These are phyloP conservation scores for Pseudogymnoascus sp. DNA, from an alignment of 2,329 filamentous ascomycete genomes.

Conservation along the genomic window DNA sequence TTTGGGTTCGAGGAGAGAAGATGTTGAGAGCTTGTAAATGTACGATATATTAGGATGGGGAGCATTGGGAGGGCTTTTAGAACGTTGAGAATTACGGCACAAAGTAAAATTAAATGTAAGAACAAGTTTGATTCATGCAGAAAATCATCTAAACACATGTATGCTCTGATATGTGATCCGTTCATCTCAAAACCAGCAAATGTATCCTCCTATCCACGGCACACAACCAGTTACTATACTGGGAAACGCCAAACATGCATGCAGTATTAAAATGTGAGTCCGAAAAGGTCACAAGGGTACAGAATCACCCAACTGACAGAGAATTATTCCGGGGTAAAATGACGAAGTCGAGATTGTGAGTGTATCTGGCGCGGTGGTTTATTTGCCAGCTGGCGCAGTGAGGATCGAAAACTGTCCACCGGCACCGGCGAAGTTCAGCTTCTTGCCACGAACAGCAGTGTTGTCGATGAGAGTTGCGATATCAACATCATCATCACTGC, in stretches of 20 bases:
- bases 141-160: neutral
- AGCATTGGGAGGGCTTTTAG: neutral
- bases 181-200: neutral
- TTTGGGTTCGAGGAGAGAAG: neutral
- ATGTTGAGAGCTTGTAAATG: neutral
- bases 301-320: neutral
- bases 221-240: constrained; percentile 5
- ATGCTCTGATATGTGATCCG: neutral
- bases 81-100: constrained; percentile 5
- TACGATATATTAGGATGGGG: constrained; percentile 5
- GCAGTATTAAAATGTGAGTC: neutral
- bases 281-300: neutral
- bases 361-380: neutral
- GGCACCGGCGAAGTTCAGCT: constrained; percentile 70
- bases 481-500: constrained; percentile 69
- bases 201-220: constrained; percentile 1
- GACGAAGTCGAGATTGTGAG: neutral
- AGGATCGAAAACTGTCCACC: constrained; percentile 76
- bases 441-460: constrained; percentile 66
- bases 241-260: constrained; percentile 8
- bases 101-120: constrained; percentile 5
- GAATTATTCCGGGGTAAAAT: neutral
- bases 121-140: constrained; percentile 6
- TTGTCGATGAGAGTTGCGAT: constrained; percentile 76
- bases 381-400: constrained; percentile 32